These are phyloP conservation scores for Sporobolus alterniflorus DNA, from an alignment of 202 grass and related monocot species.

Conservation along the genomic window DNA sequence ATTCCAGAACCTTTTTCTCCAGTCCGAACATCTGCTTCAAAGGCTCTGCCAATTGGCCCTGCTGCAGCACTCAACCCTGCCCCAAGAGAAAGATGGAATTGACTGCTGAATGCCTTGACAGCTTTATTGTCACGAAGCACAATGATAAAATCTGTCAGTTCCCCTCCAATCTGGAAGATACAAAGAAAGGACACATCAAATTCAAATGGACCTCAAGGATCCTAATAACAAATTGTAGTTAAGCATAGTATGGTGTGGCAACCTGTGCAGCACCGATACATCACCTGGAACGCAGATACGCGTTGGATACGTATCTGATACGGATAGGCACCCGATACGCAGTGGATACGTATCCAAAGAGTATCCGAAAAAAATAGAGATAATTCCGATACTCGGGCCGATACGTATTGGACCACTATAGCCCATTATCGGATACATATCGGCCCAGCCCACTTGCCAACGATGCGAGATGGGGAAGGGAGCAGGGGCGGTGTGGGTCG, in stretches of 20 bases:
- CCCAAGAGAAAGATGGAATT: conserved; percentile 77
- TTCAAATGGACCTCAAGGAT: conserved; percentile 9
- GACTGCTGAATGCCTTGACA: conserved; percentile 75
- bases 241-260: background rate
- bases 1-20: conserved; percentile 77
- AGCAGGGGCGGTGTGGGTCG: no score
- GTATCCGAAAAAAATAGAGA: no score
- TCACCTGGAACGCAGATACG: no score
- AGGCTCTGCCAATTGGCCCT: conserved; percentile 75
- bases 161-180: conserved; percentile 68
- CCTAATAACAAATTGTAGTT: background rate
- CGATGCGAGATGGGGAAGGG: no score
- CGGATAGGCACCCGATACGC: no score
- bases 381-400: no score
- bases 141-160: conserved; percentile 77
- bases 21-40: conserved; percentile 76
- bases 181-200: conserved; percentile 19
- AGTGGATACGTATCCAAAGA: no score
- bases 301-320: no score
- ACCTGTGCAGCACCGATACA: background rate
- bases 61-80: conserved; percentile 73
- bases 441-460: no score
- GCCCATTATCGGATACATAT: no score
- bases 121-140: conserved; percentile 77
- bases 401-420: no score